Base-by-base conservation (phyloP, 106 monocot species). In the Acanthochlamys bracteata region DNA sequence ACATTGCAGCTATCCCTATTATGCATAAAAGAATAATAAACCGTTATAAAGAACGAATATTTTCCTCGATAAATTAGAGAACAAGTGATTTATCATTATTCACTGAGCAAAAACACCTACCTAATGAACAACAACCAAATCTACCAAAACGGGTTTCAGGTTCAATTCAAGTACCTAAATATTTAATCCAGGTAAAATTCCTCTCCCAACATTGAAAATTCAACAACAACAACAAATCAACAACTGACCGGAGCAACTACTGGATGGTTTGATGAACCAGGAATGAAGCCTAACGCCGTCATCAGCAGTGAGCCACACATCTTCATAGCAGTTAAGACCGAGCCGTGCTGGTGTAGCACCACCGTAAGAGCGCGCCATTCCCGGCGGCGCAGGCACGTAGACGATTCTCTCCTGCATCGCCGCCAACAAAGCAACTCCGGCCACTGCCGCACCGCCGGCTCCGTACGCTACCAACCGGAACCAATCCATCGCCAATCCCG, bases 401-500 rank as follows among this genome's bases (percentile, higher is more conserved):
- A 98, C 96, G 27, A 98, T 80, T 65, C 71, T 74, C 72, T 98
- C 96, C 80, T 98, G 96, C 41, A 98, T 83, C 55, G 91, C 96
- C 58, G 88, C 88, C 69, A 98, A 73, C 62, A 84, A 66, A 58
- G 80, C 84, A 78, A 98, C 21, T 3, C 91, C 91, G 20, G 73
- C 88, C 60, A 77, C 81, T 71, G 69, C 75, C 20, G 88, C 45
- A 7, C 91, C 96, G 6, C 91, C 91, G 0, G 75, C 76, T 10
- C 84, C 90, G 70, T 83, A 96, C 10, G n/a, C n/a, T n/a, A n/a
- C n/a, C n/a, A n/a, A n/a, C n/a, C n/a, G n/a, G n/a, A n/a, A n/a
- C n/a, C n/a, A n/a, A n/a, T n/a, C n/a, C n/a, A n/a, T n/a, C n/a
- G n/a, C n/a, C n/a, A n/a, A n/a, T n/a, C n/a, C n/a, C n/a, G n/a